Evolutionary conservation across 1,139 yeast species (phyloP), one percentile per base, ranked within the genome.

Genomic region (Magnusiomyces sp.): DNA sequence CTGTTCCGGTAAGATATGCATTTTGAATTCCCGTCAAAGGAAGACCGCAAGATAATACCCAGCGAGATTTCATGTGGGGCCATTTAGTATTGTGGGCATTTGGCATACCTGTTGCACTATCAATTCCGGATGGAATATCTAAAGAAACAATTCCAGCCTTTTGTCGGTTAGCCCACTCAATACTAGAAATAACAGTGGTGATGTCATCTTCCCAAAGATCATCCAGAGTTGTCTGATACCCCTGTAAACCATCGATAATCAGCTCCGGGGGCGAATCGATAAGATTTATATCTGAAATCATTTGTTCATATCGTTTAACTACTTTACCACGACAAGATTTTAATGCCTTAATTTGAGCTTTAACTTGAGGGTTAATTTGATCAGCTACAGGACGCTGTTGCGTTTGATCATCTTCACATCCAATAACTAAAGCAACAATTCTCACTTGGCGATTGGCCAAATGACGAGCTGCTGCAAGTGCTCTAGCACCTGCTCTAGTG

Each of bases 81-180:
- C 46, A 44, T 10, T 43, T 38, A 19, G 39, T 47, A 53, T 32
- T 50, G 43, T 40, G 50, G 33, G 53, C 45, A 10, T 50, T 40
- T 2, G 59, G 55, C 4, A 81, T 74, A 7, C 95, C 96, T 0
- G 94, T 81, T 3, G 95, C 87, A 7, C 94, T 83, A 61, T 88
- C 95, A 41, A 85, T 72, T 6, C 96, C 96, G 0, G 90, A 77
- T 2, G 95, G 94, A 34, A 86, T 77, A 60, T 88, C 95, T 29
- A 89, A 65, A 0, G 95, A 83, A 71, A 86, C 69, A 13, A 81
- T 69, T 46, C 78, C 75, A 7, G 75, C 69, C 44, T 69, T 69
- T 62, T 56, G 55, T n/a, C 75, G 75, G 56, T 84, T 83, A 54
- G 85, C 78, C 95, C 96, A 89, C 16, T 67, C 67, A 31, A 86